Percentiles rank a stretch among this genome's conserved stretches.
Conservation (phyloP, 345 rosid genomes). For the Psidium friedrichsthalianum region DNA sequence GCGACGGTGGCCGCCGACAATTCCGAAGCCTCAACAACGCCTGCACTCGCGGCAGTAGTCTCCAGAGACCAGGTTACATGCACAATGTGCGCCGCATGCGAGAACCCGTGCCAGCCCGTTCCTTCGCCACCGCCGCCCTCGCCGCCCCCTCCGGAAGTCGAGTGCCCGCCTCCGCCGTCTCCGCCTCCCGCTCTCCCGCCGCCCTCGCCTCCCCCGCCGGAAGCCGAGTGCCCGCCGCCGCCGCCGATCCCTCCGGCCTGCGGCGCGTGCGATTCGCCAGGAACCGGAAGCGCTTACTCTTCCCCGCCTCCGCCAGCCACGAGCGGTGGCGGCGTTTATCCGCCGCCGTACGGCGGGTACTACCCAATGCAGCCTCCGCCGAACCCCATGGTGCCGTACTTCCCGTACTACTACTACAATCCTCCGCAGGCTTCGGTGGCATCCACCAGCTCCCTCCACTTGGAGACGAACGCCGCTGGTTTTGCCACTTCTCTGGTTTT, state of each 20-base stretch:
- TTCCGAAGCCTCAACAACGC: not conserved
- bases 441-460: not conserved
- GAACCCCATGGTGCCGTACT: slow-evolving; percentile 27
- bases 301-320: slow-evolving; percentile 1
- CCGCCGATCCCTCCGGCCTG: not conserved
- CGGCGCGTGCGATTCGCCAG: not conserved
- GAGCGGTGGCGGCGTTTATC: not conserved
- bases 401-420: slow-evolving; percentile 16
- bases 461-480: not conserved
- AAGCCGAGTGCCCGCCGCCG: not conserved
- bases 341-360: slow-evolving; percentile 9
- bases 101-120: slow-evolving; percentile 14
- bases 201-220: not conserved
- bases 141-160: slow-evolving; percentile 4
- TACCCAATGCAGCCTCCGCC: slow-evolving; percentile 26
- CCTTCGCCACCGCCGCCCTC: slow-evolving; percentile 29
- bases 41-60: not conserved
- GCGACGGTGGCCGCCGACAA: not conserved
- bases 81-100: slow-evolving; percentile 26
- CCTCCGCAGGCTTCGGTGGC: slow-evolving; percentile 8
- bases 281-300: slow-evolving; percentile 5
- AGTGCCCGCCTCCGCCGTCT: slow-evolving; percentile 19
- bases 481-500: not conserved
- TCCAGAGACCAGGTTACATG: slow-evolving; percentile 15
- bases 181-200: not conserved